Base-by-base conservation (phyloP, 2,329 filamentous ascomycete species). In the Aspergillus awamori region DNA sequence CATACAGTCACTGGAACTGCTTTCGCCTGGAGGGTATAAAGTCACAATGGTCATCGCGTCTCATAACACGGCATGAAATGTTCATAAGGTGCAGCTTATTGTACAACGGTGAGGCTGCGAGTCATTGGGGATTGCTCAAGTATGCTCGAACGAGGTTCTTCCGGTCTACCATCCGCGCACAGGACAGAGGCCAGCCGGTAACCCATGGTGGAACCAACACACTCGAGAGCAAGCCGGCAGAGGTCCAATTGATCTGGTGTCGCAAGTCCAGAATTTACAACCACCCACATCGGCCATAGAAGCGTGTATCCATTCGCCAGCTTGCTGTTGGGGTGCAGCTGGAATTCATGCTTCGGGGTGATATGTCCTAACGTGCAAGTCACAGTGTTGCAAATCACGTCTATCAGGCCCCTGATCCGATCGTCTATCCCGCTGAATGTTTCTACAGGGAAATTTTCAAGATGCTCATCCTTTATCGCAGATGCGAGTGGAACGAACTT, bases 271-370 rank as follows among this genome's bases (percentile, higher is more conserved):
- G 20, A 54, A 15, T 39, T 54, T 15, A 17, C 11, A 13, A 54
- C 36, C 52, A 54, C 33, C 52, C 52, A 43, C 52, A 54, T 54
- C n/a, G 52, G 52, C 52, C 52, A 54, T 0, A 54, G 20, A 15
- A 54, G 24, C 24, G 52, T 54, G 33, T 38, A 54, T 8, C 52
- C 39, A 41, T 54, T 54, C 30, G 30, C 52, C 36, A 54, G 11
- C 22, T 54, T 54, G 52, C 52, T 54, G 39, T 39, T 26, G n/a
- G 33, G 15, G 13, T 54, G 52, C 22, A 54, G 20, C 39, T 54
- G 36, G 22, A 54, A 54, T 20, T n/a, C 52, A 15, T 24, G 22
- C 8, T 11, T 17, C 13, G 30, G 17, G 22, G 22, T 54, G 52
- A 54, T 15, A 17, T 26, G 52, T 10, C 52, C 52, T 1, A 54